Conservation (phyloP, 2,329 filamentous ascomycete genomes). For the Trichocomaceae sp. region DNA sequence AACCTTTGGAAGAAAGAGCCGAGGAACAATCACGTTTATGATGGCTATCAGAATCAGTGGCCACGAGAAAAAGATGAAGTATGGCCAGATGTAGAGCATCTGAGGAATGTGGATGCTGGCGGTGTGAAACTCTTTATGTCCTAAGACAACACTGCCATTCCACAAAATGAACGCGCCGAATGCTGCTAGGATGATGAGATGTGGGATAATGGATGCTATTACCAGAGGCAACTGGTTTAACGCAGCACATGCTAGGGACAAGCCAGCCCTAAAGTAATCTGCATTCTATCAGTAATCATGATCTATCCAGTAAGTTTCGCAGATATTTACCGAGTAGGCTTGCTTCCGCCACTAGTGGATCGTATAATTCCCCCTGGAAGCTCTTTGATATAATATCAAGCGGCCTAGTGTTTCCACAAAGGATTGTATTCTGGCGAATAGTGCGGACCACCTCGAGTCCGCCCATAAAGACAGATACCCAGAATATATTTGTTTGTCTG, state of each 20-base stretch:
- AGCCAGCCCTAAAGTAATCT: constrained; percentile 46
- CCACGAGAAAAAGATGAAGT: constrained; percentile 81
- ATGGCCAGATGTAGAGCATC: constrained; percentile 92
- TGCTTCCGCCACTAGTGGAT: constrained; percentile 44
- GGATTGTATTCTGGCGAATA: constrained; percentile 25
- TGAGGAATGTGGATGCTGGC: constrained; percentile 84
- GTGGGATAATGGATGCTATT: constrained; percentile 41
- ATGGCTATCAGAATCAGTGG: constrained; percentile 62
- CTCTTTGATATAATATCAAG: constrained; percentile 25
- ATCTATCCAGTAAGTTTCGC: background rate
- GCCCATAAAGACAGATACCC: constrained; percentile 57
- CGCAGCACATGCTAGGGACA: constrained; percentile 59
- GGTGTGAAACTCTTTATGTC: constrained; percentile 90
- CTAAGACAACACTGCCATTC: constrained; percentile 89
- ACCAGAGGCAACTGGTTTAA: constrained; percentile 38
- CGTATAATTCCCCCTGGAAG: constrained; percentile 41
- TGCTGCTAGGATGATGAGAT: constrained; percentile 55
- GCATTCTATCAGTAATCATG: constrained; percentile 20
- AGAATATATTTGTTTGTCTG: constrained; percentile 95
- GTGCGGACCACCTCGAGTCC: constrained; percentile 38
- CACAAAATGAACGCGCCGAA: constrained; percentile 73
- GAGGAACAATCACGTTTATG: constrained; percentile 32
- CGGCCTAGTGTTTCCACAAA: constrained; percentile 23
- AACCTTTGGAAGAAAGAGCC: constrained; percentile 26
- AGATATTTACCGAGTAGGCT: constrained; percentile 41